These are phyloP conservation scores for Phytophthora melonis DNA, from an alignment of 352 stramenopile species.

Conservation along the genomic window DNA sequence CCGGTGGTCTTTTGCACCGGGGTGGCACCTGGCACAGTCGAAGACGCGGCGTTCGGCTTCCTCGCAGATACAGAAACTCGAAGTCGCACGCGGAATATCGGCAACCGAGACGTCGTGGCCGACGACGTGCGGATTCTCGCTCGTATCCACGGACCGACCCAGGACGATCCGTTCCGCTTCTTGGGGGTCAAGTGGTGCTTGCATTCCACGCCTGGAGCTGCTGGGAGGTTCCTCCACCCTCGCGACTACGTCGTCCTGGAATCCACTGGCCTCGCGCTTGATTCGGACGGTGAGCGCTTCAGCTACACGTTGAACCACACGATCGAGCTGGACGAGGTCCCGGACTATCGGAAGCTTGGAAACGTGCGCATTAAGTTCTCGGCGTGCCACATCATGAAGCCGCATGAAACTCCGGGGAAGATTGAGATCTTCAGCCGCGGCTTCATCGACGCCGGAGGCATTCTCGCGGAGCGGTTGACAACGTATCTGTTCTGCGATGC, in stretches of 20 bases:
- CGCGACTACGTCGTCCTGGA: conserved; percentile 61
- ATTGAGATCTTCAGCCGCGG: conserved; percentile 55
- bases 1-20: conserved; percentile 43
- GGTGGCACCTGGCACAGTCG: conserved; percentile 43
- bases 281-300: conserved; percentile 41
- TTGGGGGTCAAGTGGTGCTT: conserved; percentile 58
- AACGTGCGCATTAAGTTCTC: conserved; percentile 40
- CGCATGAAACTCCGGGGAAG: conserved; percentile 28
- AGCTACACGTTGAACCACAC: conserved; percentile 50
- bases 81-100: conserved; percentile 35
- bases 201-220: conserved; percentile 19
- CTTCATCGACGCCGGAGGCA: conserved; percentile 41
- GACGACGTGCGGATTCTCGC: conserved; percentile 44
- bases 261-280: conserved; percentile 53
- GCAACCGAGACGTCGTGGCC: conserved; percentile 30
- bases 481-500: conserved; percentile 49
- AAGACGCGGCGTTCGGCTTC: conserved; percentile 49
- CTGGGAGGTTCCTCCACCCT: conserved; percentile 43
- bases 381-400: conserved; percentile 47
- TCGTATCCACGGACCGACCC: conserved; percentile 42
- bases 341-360: conserved; percentile 37
- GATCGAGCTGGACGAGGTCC: conserved; percentile 39
- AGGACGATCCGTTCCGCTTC: conserved; percentile 56
- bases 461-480: conserved; percentile 25
- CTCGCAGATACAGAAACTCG: conserved; percentile 44